phyloP scores from a whole-genome alignment of 73 alveolate species.

The Uronychia binucleata region DNA sequence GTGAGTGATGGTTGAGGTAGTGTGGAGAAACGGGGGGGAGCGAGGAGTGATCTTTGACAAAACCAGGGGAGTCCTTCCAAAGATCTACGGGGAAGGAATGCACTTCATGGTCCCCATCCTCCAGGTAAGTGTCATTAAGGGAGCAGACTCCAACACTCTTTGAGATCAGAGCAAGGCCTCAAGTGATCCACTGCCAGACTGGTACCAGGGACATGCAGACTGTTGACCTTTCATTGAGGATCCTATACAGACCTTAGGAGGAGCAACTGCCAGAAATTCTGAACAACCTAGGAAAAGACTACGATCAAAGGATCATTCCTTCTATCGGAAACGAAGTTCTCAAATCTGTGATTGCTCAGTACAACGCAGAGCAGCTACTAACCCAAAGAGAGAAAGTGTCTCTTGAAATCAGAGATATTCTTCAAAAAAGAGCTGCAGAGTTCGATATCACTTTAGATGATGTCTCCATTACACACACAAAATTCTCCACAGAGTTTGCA shows the following conservation, averaged over 20 bases:
- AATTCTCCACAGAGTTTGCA: constrained; percentile 83
- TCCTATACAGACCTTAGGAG: constrained; percentile 75
- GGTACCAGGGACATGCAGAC: constrained; percentile 89
- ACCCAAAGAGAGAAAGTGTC: constrained; percentile 89
- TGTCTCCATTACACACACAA: constrained; percentile 85
- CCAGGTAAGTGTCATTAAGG: constrained; percentile 44
- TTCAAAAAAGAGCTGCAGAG: constrained; percentile 78
- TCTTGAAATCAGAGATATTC: constrained; percentile 71
- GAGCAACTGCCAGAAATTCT: constrained; percentile 69
- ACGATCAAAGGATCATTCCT: constrained; percentile 81
- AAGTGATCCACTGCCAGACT: constrained; percentile 74
- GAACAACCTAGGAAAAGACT: constrained; percentile 75
- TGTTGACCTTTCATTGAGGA: constrained; percentile 77
- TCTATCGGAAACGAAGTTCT: constrained; percentile 86
- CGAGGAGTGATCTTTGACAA: constrained; percentile 83
- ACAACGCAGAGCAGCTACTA: constrained; percentile 78
- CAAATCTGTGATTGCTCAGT: constrained; percentile 82
- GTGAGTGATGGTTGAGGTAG: too few species aligned
- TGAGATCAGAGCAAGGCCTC: constrained; percentile 73
- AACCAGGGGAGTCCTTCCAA: constrained; percentile 65
- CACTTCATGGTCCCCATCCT: constrained; percentile 80
- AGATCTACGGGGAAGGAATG: constrained; percentile 86
- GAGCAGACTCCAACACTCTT: constrained; percentile 72
- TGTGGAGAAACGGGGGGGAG: constrained; percentile 90
- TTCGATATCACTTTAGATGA: constrained; percentile 83